phyloP scores from a whole-genome alignment of 805 yeast species.

The Saturnispora mendoncae region DNA sequence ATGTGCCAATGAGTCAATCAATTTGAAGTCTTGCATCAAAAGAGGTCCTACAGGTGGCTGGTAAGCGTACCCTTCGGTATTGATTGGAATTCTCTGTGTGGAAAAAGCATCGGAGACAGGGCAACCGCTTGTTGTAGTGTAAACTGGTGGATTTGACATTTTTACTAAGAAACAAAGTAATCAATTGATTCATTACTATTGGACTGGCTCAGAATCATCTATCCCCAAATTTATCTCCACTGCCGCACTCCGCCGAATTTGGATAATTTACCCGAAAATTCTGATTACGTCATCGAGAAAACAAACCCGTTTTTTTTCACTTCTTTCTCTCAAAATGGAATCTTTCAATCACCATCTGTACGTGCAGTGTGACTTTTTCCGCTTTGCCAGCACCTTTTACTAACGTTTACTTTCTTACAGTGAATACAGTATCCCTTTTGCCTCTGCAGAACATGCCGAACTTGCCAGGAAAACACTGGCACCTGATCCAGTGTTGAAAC shows the following conservation, averaged over 20 bases:
- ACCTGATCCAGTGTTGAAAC: slow-evolving; percentile 79
- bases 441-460: slow-evolving; percentile 44
- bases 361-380: no score
- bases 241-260: not conserved
- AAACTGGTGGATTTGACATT: slow-evolving; percentile 42
- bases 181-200: no score
- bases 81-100: slow-evolving; percentile 63
- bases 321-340: not conserved
- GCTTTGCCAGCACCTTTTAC: no score
- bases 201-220: not conserved
- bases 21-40: slow-evolving; percentile 69
- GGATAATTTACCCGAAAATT: not conserved
- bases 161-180: no score
- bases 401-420: slow-evolving; percentile 7
- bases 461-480: slow-evolving; percentile 53
- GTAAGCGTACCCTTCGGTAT: slow-evolving; percentile 26
- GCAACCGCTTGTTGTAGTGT: slow-evolving; percentile 65
- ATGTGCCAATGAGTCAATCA: slow-evolving; percentile 76
- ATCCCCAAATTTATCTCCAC: no score
- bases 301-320: no score
- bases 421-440: slow-evolving; percentile 58
- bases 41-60: slow-evolving; percentile 53
- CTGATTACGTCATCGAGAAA: no score
- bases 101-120: slow-evolving; percentile 74
- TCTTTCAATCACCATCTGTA: slow-evolving; percentile 4